Evolutionary conservation across 352 stramenopile genomes (phyloP).

Genomic region (Globisporangium ultimum): DNA sequence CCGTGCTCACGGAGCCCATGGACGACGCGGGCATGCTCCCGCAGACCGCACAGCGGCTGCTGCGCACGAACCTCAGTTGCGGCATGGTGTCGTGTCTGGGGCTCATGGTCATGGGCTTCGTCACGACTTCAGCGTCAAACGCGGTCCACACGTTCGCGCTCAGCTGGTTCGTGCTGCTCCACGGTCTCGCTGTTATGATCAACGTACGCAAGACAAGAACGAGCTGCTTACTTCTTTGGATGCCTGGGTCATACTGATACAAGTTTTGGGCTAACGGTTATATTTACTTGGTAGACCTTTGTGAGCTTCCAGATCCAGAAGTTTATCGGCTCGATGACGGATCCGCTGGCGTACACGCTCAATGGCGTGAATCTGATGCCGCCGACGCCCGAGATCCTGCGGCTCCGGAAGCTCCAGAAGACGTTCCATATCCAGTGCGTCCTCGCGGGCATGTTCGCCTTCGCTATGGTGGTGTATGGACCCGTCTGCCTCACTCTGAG

Average conservation of each 20-base stretch:
- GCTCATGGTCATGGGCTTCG: conserved; percentile 26
- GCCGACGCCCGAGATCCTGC: conserved; percentile 11
- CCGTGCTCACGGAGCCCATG: conserved; percentile 14
- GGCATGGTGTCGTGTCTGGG: conserved; percentile 32
- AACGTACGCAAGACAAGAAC: no score
- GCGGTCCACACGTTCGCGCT: no score
- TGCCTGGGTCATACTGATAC: no score
- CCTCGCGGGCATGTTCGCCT: conserved; percentile 15
- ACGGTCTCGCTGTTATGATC: no score
- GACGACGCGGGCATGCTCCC: conserved; percentile 8
- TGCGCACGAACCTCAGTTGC: conserved; percentile 18
- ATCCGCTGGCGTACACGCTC: conserved; percentile 7
- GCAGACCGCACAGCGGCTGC: conserved; percentile 5
- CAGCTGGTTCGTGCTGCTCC: no score
- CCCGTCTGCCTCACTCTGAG: conserved; percentile 20
- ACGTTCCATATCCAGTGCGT: conserved; percentile 29
- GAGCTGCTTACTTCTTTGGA: no score
- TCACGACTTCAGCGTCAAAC: no score
- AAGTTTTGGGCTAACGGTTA: no score
- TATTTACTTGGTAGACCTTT: conserved; percentile 19
- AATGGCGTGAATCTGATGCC: conserved; percentile 8
- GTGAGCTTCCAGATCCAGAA: conserved; percentile 33
- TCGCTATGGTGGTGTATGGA: conserved; percentile 22
- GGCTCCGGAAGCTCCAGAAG: conserved; percentile 17
- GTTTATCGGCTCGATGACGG: conserved; percentile 5